Evolutionary conservation across 1,139 yeast genomes (phyloP).

Genomic region (Yamadazyma pseudoaaseri): DNA sequence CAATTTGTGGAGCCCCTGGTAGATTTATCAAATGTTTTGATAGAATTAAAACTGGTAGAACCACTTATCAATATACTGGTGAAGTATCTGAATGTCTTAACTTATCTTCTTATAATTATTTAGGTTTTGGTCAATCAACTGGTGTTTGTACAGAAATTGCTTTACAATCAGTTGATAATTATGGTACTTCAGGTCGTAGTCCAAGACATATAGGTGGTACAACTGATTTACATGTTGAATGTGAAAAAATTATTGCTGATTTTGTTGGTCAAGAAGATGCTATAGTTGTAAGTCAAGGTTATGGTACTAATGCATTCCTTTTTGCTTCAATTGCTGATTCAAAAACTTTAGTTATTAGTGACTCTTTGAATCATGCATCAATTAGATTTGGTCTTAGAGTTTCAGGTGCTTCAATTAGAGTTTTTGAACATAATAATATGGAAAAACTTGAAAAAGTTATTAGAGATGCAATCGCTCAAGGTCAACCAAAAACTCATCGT

Average conservation of each 20-base stretch:
- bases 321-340: conserved; percentile 83
- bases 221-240: conserved; percentile 66
- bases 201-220: conserved; percentile 77
- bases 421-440: conserved; percentile 92
- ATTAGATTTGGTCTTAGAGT: conserved; percentile 92
- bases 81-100: conserved; percentile 75
- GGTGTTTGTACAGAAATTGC: conserved; percentile 90
- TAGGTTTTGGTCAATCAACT: conserved; percentile 94
- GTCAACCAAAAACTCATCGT: conserved; percentile 94
- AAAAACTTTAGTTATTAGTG: conserved; percentile 87
- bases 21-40: conserved; percentile 80
- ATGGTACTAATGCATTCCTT: conserved; percentile 92
- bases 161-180: conserved; percentile 55
- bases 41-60: conserved; percentile 63
- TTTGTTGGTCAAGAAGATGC: conserved; percentile 93
- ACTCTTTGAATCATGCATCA: conserved; percentile 93
- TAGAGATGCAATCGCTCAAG: conserved; percentile 89
- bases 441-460: conserved; percentile 71
- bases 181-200: conserved; percentile 80
- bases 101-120: conserved; percentile 85
- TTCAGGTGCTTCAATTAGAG: conserved; percentile 91
- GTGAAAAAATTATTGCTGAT: conserved; percentile 77
- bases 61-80: conserved; percentile 71
- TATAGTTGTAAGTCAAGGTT: conserved; percentile 87
- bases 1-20: conserved; percentile 97